Evolutionary conservation across 176 grass and related monocot species (phyloP).

Genomic region (Dactylis glomerata): DNA sequence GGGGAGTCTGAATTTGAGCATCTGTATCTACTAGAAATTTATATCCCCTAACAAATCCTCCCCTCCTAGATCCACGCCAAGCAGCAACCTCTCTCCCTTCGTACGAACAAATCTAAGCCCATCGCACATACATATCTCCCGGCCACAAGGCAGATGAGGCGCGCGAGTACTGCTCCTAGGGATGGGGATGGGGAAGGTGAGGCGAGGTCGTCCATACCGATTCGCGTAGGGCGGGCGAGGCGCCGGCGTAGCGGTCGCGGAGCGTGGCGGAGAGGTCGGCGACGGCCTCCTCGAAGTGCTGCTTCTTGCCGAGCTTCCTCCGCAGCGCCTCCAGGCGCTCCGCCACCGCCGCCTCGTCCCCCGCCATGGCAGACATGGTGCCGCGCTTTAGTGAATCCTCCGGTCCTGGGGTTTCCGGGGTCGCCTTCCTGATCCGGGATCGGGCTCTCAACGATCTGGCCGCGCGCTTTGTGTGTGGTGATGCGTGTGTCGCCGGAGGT

Average conservation of each 20-base stretch:
- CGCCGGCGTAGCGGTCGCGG: slow-evolving; percentile 41
- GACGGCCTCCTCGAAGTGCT: slow-evolving; percentile 76
- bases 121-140: not conserved
- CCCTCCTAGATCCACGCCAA: not conserved
- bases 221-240: slow-evolving; percentile 60
- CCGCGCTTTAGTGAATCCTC: not conserved
- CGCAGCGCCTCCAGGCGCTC: slow-evolving; percentile 63
- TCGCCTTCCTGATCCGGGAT: not conserved
- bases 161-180: not conserved
- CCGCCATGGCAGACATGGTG: slow-evolving; percentile 29
- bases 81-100: not conserved
- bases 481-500: slow-evolving; percentile 25
- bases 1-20: not conserved
- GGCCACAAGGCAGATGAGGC: not conserved
- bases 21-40: not conserved
- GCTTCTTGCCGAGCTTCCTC: slow-evolving; percentile 76
- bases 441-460: not conserved
- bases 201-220: slow-evolving; percentile 38
- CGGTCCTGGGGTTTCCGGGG: not conserved
- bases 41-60: not conserved
- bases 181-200: not conserved
- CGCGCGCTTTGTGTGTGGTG: not conserved
- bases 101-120: not conserved
- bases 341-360: slow-evolving; percentile 43
- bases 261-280: slow-evolving; percentile 49